A percentile compares a stretch with the other conserved stretches of the same genome.
Evolutionary conservation across 352 stramenopile species (phyloP).

Genomic region (Pythium dissimile): DNA sequence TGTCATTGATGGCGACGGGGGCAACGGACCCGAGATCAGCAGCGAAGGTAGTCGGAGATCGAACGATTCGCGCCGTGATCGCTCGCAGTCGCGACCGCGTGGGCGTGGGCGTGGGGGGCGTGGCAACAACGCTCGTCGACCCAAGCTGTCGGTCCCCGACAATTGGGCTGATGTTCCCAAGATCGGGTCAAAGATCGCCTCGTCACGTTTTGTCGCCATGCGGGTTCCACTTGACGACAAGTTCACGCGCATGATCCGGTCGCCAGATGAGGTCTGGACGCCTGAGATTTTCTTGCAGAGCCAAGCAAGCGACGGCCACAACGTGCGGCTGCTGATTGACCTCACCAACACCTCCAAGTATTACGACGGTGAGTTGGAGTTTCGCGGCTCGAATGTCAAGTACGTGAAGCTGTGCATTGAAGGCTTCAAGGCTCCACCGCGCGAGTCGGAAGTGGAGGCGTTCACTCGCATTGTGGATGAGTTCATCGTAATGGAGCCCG

Average conservation of each 20-base stretch:
- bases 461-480: slow-evolving; percentile 68
- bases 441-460: slow-evolving; percentile 38
- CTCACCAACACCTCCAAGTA: slow-evolving; percentile 86
- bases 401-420: slow-evolving; percentile 83
- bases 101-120: too few relatives aligned
- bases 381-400: slow-evolving; percentile 40
- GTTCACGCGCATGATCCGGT: slow-evolving; percentile 40
- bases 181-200: slow-evolving; percentile 55
- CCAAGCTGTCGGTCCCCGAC: slow-evolving; percentile 47
- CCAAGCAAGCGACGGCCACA: slow-evolving; percentile 29
- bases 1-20: too few relatives aligned
- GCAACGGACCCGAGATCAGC: too few relatives aligned
- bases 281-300: slow-evolving; percentile 48
- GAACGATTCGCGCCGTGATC: too few relatives aligned
- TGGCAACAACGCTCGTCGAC: too few relatives aligned
- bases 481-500: slow-evolving; percentile 37
- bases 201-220: slow-evolving; percentile 59
- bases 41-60: too few relatives aligned
- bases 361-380: slow-evolving; percentile 58
- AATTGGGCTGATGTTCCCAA: slow-evolving; percentile 82
- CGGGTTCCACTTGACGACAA: slow-evolving; percentile 72
- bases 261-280: slow-evolving; percentile 47
- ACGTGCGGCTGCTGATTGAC: slow-evolving; percentile 73
- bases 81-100: too few relatives aligned
- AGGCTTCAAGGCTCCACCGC: slow-evolving; percentile 57